Evolutionary conservation across 148 eudicot genomes (phyloP), one percentile per base, ranked within the genome.

Genomic region (Spergularia bocconei): DNA sequence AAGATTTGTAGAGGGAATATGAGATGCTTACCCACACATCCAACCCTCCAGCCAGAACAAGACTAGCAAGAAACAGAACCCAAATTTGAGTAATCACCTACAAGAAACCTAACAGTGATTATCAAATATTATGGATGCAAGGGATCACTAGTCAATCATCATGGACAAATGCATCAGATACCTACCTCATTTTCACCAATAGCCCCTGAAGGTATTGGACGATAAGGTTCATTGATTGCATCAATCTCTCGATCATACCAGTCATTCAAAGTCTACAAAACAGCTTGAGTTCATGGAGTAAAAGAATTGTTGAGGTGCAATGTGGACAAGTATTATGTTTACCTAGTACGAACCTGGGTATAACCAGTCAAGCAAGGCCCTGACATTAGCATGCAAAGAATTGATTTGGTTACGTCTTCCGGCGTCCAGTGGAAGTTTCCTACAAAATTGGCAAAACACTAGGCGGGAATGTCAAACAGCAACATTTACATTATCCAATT

Each of bases 191-290:
- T 83, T 86, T 89, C 97, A 21, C 90, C 82, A 79, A 95, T 89
- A 65, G 87, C 98, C 66, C 98, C 98, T 13, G 97, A 95, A 50
- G 98, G 98, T 75, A 95, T 95, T 44, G 97, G 97, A 74, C 97
- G 97, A 75, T 95, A 95, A 65, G 98, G 98, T 84, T 95, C 97
- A 79, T 95, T 95, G 72, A 92, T 95, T 53, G 98, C 97, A 87
- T 92, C 97, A 72, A 95, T 92, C 21, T 92, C 97, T 83, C 96
- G 89, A 74, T 95, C 98, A 75, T 92, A 95, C 98, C 98, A 94
- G 82, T 94, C 98, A 85, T 95, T 95, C 64, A 92, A 75, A 15
- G 98, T 92, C 98, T 95, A 78, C n/a, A 87, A 81, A 59, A 59
- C 9, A 23, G 67, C 51, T 61, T 41, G 47, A 67, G 76, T 50